Evolutionary conservation across 768 basidiomycete species (phyloP), one percentile per base, ranked within the genome.

Genomic region (Rickenella mellea): DNA sequence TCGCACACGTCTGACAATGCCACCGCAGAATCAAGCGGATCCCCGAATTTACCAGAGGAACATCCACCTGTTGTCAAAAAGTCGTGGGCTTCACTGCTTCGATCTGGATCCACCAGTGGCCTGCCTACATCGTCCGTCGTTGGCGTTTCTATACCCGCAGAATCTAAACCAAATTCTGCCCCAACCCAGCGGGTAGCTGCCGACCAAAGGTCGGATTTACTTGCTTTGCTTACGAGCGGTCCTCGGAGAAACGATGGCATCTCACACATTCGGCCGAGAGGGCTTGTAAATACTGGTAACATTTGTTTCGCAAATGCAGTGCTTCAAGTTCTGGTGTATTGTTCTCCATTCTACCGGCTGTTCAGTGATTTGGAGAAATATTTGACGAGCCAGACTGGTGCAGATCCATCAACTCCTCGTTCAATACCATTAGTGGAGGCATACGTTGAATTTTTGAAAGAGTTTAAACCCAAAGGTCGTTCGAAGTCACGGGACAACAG

Each of bases 291-390:
- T 61, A 83, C 78, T 2, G 93, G 94, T 1, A 99, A 99, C 62
- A 82, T 97, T 80, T 99, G 94, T 59, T 99, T 97, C 56, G 92
- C 92, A 22, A 99, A 97, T 54, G 80, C 91, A 0, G 86, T 97
- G 19, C 66, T 99, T 24, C 94, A 98, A 64, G 77, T 85, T 1
- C 70, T 99, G 22, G 74, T 93, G 1, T 94, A 91, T 60, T 90
- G 84, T 51, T 71, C 75, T n/a, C 88, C 85, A 1, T 97, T 98
- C 60, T 79, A 80, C 54, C 69, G 69, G 35, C 60, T 97, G 27
- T 84, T 99, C 55, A 65, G 62, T 17, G 80, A 85, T 47, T 65
- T 97, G 2, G 83, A 75, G 22, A 70, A 68, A 52, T 58, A 76
- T 25, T 55, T 81, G 42, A 48, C 62, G 44, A 62, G 63, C 44